Percentiles rank a stretch among this genome's conserved stretches.
Conservation (phyloP, 106 monocot species). For the Allium sativum region DNA sequence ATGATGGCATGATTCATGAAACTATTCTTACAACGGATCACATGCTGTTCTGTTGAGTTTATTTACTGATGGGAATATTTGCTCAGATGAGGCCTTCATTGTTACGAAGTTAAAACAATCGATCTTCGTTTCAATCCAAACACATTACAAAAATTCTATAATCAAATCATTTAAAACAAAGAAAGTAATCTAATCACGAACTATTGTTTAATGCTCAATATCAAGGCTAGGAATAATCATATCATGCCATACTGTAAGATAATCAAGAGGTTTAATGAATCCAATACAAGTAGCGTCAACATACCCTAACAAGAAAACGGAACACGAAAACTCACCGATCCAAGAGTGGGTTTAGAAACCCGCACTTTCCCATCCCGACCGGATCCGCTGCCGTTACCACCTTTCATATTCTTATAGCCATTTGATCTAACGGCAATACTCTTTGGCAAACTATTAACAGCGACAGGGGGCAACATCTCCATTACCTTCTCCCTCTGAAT, state of each 20-base stretch:
- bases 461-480: not conserved
- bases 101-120: too few relatives aligned
- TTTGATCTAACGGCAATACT: conserved; percentile 78
- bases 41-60: too few relatives aligned
- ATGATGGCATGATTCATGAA: too few relatives aligned
- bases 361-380: conserved; percentile 20
- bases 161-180: not conserved
- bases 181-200: not conserved
- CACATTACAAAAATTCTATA: not conserved
- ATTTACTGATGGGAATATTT: too few relatives aligned
- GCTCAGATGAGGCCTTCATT: too few relatives aligned
- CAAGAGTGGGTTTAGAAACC: conserved; percentile 22
- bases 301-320: not conserved
- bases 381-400: conserved; percentile 1
- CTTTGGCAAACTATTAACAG: conserved; percentile 34
- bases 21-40: too few relatives aligned
- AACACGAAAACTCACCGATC: conserved; percentile 20
- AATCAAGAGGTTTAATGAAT: not conserved
- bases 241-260: not conserved
- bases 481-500: conserved; percentile 21
- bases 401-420: conserved; percentile 43
- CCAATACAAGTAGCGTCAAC: not conserved
- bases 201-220: not conserved
- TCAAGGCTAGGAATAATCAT: not conserved
- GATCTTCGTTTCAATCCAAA: too few relatives aligned